Evolutionary conservation across 768 basidiomycete genomes (phyloP), one percentile per base, ranked within the genome.

Genomic region (Hypholoma sublateritium): DNA sequence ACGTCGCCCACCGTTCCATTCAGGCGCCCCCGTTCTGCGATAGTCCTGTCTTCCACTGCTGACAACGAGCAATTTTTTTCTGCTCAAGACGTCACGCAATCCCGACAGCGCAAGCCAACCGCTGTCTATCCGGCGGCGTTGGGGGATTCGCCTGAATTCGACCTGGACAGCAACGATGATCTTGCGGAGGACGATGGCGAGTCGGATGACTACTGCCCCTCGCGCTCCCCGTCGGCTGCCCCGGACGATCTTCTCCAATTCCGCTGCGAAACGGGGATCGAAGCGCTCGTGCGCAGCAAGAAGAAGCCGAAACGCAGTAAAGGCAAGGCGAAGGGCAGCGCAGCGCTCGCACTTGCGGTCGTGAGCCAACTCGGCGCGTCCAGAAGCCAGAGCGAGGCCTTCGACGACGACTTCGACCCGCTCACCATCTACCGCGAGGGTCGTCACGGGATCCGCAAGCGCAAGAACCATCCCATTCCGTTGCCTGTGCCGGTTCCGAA

Each of bases 401-500:
- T 58, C 28, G 55, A 53, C 8, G 57, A 62, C 50, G 52, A 59
- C 3, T 54, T 63, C 37, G 65, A 68, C 50, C 61, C 63, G 5
- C 49, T 67, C 28, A 43, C 61, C 0, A 47, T 64, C 22, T 65
- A 66, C 44, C 61, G 56, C 32, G 65, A 67, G 37, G 66, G 65
- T 2, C 56, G 43, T 16, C 51, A 58, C 24, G 60, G 61, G 5
- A 61, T 65, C n/a, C 56, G 62, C 35, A 73, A 68, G 61, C 58
- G 71, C 50, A 70, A 70, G 60, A 74, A 72, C 52, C 62, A 64
- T 21, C 65, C 69, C 13, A 70, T 75, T 47, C 74, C 76, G 1
- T 65, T 80, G 36, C 84, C 84, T 16, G 73, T 84, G 8, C 83
- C 84, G 12, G 75, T 85, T 1, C 83, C 84, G 13, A 80, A 85